These are phyloP conservation scores for Dictyostelium discoideum DNA, from an alignment of 78 protist species.

Conservation along the genomic window DNA sequence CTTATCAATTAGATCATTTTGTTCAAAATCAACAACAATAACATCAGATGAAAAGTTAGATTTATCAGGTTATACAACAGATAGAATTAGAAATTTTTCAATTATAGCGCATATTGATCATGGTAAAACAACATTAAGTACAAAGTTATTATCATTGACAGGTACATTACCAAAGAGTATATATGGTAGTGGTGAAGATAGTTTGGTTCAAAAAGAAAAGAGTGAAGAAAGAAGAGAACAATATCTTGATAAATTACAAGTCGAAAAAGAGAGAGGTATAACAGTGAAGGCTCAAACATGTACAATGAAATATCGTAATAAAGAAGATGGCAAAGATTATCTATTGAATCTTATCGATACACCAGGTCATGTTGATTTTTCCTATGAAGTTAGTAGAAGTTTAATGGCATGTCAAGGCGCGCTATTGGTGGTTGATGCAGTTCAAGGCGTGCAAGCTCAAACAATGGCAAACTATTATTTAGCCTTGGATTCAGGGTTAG, in stretches of 20 bases:
- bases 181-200: constrained; percentile 73
- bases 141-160: constrained; percentile 66
- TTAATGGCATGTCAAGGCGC: constrained; percentile 93
- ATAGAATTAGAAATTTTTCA: constrained; percentile 64
- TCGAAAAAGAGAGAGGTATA: constrained; percentile 93
- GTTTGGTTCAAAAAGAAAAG: constrained; percentile 30
- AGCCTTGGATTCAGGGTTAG: constrained; percentile 74
- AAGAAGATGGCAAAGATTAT: constrained; percentile 64
- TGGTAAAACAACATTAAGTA: constrained; percentile 85
- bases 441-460: constrained; percentile 92
- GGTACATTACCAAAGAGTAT: constrained; percentile 81
- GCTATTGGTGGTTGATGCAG: constrained; percentile 88
- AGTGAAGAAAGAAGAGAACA: constrained; percentile 59
- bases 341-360: constrained; percentile 94
- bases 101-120: constrained; percentile 85
- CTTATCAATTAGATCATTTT: not conserved
- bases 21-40: not conserved
- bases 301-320: constrained; percentile 57
- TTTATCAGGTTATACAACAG: constrained; percentile 40
- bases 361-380: constrained; percentile 96
- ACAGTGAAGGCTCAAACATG: constrained; percentile 93
- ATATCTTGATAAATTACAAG: constrained; percentile 83
- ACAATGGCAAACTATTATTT: constrained; percentile 90
- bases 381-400: constrained; percentile 89
- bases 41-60: constrained; percentile 3